Conservation (phyloP, 2,329 filamentous ascomycete species). For the Leptographium lundbergii region DNA sequence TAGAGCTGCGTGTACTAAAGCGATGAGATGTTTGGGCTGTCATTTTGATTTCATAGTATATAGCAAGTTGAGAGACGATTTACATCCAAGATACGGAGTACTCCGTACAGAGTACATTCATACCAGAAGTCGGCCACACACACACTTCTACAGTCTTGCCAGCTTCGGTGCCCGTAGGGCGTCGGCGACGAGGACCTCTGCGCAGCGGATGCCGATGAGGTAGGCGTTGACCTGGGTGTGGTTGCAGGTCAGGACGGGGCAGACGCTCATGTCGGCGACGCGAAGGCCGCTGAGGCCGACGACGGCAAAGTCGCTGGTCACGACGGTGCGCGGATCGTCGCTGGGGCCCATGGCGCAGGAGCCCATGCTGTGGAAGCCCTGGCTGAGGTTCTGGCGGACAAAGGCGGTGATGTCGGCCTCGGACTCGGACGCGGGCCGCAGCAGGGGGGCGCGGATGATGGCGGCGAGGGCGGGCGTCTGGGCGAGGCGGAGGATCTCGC, state of each 20-base stretch:
- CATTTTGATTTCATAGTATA: background rate
- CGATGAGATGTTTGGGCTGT: background rate
- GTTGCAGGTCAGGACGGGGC: conserved; percentile 4
- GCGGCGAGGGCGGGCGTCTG: background rate
- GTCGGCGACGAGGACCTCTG: conserved; percentile 1
- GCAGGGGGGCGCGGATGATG: background rate
- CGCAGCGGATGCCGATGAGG: background rate
- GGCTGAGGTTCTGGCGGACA: background rate
- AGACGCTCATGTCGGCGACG: conserved; percentile 8
- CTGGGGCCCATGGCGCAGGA: conserved; percentile 4
- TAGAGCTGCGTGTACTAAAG: conserved; percentile 11
- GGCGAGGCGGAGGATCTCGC: background rate
- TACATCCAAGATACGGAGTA: background rate
- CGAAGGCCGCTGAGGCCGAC: conserved; percentile 4
- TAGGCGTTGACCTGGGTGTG: conserved; percentile 5
- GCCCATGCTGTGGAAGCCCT: conserved; percentile 5
- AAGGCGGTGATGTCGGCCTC: background rate
- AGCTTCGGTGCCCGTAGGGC: background rate
- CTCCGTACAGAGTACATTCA: too few species aligned
- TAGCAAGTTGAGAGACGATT: background rate
- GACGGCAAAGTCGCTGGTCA: conserved; percentile 2
- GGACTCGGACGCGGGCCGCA: background rate
- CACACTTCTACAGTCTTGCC: background rate
- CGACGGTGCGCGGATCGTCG: background rate
- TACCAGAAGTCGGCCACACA: background rate